These are phyloP conservation scores for Phaffomyces antillensis DNA, from an alignment of 805 yeast species.

Conservation along the genomic window DNA sequence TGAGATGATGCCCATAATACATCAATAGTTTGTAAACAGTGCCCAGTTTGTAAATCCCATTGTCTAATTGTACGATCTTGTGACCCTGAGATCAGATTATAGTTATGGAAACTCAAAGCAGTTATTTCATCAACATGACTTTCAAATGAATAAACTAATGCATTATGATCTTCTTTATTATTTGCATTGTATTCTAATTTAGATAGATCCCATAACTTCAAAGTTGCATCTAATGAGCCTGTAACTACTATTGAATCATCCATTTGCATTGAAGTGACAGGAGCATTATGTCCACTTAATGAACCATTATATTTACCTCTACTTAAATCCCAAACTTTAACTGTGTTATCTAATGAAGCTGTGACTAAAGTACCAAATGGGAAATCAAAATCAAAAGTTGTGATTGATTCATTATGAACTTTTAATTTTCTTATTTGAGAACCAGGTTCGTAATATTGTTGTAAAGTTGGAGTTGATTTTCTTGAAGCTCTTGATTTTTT, in stretches of 20 bases:
- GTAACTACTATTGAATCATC: slow-evolving; percentile 41
- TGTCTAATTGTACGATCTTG: slow-evolving; percentile 66
- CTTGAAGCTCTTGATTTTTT: slow-evolving; percentile 29
- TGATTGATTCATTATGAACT: slow-evolving; percentile 48
- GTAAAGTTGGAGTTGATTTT: slow-evolving; percentile 54
- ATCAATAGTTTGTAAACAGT: slow-evolving; percentile 65
- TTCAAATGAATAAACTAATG: slow-evolving; percentile 44
- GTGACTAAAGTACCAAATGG: slow-evolving; percentile 75
- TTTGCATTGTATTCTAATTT: slow-evolving; percentile 17
- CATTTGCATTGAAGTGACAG: slow-evolving; percentile 55
- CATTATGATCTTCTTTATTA: slow-evolving; percentile 16
- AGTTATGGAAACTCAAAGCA: slow-evolving; percentile 47
- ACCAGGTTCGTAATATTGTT: slow-evolving; percentile 57
- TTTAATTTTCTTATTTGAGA: slow-evolving; percentile 41
- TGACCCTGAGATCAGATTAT: slow-evolving; percentile 60
- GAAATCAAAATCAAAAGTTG: slow-evolving; percentile 58
- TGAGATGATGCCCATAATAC: slow-evolving; percentile 49
- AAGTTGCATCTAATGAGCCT: slow-evolving; percentile 58
- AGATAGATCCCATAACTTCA: slow-evolving; percentile 53
- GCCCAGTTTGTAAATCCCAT: slow-evolving; percentile 65
- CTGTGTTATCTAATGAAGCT: slow-evolving; percentile 70
- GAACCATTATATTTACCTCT: slow-evolving; percentile 42
- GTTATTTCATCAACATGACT: slow-evolving; percentile 65
- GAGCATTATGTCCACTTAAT: slow-evolving; percentile 54
- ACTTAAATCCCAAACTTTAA: slow-evolving; percentile 78